Base-by-base conservation (phyloP, 108 stramenopile species). In the Pseudonitzschia pungens region DNA sequence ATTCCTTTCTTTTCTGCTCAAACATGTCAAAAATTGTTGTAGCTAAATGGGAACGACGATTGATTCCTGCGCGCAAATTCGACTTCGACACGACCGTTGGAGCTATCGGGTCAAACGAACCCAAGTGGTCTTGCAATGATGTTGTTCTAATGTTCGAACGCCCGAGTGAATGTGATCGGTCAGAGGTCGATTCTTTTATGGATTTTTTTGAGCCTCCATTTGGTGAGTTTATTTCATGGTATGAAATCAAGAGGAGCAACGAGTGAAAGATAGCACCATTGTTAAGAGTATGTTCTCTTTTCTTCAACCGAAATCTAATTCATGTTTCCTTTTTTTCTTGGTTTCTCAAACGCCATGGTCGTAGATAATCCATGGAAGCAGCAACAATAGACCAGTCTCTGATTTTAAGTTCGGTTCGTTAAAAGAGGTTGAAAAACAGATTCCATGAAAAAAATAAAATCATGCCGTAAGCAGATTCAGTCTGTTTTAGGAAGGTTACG, bases 141-240 rank as follows among this genome's bases (percentile, higher is more conserved):
- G 93, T 95, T 55, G 78, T 95, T 45, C 51, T 95, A 52, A 76
- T 89, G 79, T 73, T 94, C 64, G 89, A 92, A 77, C 83, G 90
- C 48, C 90, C 92, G 22, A 82, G 80, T 3, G 92, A 93, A 77
- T 82, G 88, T 14, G 79, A 86, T 67, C 40, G 59, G 1, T 76
- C 41, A 15, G 71, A 78, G 44, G 85, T 86, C 28, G 80, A 93
- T 50, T 69, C 80, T 36, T 90, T 89, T 58, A 55, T 93, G 75
- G 83, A 89, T n/a, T 93, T 93, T 48, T 93, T 93, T 68, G 87
- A 93, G 48, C 92, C 92, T 24, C 88, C 92, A 22, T 79, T 77
- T 62, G 60, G 60, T 62, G 31, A 33, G 60, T 40, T 31, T 32
- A 40, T 14, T 26, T 3, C 24, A 55, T 2, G 2, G 2, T 18